phyloP scores from a whole-genome alignment of 805 yeast genomes.

The Lachancea quebecensis region DNA sequence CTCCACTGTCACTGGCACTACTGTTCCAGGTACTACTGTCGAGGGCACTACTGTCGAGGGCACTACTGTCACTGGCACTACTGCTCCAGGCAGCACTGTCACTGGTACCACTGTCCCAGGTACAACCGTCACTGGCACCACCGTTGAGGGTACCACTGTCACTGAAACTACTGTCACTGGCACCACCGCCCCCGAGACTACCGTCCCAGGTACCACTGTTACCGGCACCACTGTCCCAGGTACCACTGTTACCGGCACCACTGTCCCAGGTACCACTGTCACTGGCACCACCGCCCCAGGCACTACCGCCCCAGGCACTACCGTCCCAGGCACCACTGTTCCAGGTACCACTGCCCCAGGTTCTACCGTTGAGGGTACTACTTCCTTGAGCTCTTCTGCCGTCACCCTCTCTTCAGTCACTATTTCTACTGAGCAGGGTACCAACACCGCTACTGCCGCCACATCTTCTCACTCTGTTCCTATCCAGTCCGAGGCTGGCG shows the following conservation, averaged over 20 bases:
- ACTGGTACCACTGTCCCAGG: constrained; percentile 14
- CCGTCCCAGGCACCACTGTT: constrained; percentile 4
- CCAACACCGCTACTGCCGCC: constrained; percentile 21
- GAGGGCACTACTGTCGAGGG: constrained; percentile 11
- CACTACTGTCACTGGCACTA: constrained; percentile 12
- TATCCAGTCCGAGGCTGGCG: constrained; percentile 36
- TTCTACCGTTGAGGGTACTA: constrained; percentile 10
- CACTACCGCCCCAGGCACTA: constrained; percentile 11
- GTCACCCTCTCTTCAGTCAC: constrained; percentile 8
- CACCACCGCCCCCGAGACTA: constrained; percentile 11
- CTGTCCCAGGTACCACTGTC: constrained; percentile 15
- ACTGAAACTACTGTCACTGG: constrained; percentile 14
- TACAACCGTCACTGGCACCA: constrained; percentile 11
- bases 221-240: neutral
- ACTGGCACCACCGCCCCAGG: constrained; percentile 12
- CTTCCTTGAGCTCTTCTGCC: constrained; percentile 9
- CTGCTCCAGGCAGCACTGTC: constrained; percentile 1
- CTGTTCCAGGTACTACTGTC: constrained; percentile 9
- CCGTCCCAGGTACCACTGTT: constrained; percentile 15
- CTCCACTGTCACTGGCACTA: constrained; percentile 10
- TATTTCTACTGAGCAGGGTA: constrained; percentile 1
- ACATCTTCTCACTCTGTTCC: constrained; percentile 13
- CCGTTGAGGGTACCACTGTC: constrained; percentile 11
- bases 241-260: constrained; percentile 6
- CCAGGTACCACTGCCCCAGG: constrained; percentile 12